These are phyloP conservation scores for Pontederia paniculata DNA, from an alignment of 176 grass and related monocot genomes.

Conservation along the genomic window DNA sequence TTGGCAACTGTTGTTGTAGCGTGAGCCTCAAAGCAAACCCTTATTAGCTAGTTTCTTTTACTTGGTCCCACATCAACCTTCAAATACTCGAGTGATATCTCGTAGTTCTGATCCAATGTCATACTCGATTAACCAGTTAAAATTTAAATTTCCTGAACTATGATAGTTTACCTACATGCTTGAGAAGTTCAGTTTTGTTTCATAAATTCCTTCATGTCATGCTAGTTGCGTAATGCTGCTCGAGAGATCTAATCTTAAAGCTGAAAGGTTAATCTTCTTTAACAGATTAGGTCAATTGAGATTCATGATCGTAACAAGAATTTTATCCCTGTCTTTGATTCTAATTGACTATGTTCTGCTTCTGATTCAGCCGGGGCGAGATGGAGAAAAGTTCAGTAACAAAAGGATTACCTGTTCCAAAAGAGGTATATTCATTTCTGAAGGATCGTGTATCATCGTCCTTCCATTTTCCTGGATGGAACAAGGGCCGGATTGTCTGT, in stretches of 20 bases:
- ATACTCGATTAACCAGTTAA: too few relatives aligned
- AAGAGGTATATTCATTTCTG: conserved; percentile 63
- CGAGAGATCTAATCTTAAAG: too few relatives aligned
- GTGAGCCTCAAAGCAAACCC: conserved; percentile 38
- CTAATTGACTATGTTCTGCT: conserved; percentile 19
- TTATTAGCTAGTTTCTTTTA: neutral
- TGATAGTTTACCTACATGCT: neutral
- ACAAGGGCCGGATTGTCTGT: conserved; percentile 73
- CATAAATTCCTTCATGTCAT: neutral
- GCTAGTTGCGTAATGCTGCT: too few relatives aligned
- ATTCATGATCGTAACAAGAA: too few relatives aligned
- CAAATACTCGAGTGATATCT: too few relatives aligned
- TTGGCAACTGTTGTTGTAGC: conserved; percentile 65
- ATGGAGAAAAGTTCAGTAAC: conserved; percentile 82
- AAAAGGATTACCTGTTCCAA: conserved; percentile 55
- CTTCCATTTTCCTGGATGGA: conserved; percentile 89
- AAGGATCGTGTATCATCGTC: conserved; percentile 56
- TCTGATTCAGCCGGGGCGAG: conserved; percentile 46
- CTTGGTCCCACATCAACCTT: neutral
- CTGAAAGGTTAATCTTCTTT: too few relatives aligned
- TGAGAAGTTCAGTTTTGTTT: neutral
- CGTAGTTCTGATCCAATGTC: too few relatives aligned
- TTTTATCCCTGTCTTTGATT: too few relatives aligned
- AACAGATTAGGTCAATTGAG: too few relatives aligned
- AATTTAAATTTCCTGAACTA: neutral